Base-by-base conservation (phyloP, 805 yeast genomes). In the Hanseniaspora meyeri region DNA sequence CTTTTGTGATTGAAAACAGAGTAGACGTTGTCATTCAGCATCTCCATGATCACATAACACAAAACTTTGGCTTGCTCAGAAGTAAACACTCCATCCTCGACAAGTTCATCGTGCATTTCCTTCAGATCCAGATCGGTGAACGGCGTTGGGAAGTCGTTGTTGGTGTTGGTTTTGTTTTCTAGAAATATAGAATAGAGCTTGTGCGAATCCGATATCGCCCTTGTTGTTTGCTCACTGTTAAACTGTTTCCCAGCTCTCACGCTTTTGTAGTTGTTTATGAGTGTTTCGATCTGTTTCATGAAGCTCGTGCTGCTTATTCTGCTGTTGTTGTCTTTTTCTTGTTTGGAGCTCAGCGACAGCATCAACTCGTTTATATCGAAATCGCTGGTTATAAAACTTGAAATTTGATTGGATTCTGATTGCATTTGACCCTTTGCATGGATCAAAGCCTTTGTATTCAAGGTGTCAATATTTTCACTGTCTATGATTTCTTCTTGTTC, bases 11-110 rank as follows among this genome's bases (percentile, higher is more conserved):
- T 68, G 65, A 77, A 79, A 57, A 72, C 73, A 4, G 70, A 66
- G 49, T 75, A 72, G 38, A 82, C 69, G 65, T 62, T 72, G 61
- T 62, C 72, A 62, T 66, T 65, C 37, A 75, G 57, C 2, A 66
- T 62, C 19, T 64, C 60, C 20, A 65, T 57, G 7, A 81, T 64
- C 46, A 80, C 65, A 20, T 61, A 61, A 8, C 64, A 57, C 8
- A 68, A 59, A 1, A 60, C 43, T 32, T 60, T 59, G 43, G 67
- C 62, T 57, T 68, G 69, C 20, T 58, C 51, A 1, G 59, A 47
- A 1, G 63, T 62, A 31, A 68, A 67, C 1, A 63, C 64, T 48
- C 59, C 37, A 20, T 39, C 51, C 24, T 53, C 51, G 7, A 32
- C 40, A 4, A 53, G 40, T 16, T 53, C 57, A 17, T 46, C 47